Base-by-base conservation (phyloP, 2,329 filamentous ascomycete genomes). In the Monosporascus cannonballus region DNA sequence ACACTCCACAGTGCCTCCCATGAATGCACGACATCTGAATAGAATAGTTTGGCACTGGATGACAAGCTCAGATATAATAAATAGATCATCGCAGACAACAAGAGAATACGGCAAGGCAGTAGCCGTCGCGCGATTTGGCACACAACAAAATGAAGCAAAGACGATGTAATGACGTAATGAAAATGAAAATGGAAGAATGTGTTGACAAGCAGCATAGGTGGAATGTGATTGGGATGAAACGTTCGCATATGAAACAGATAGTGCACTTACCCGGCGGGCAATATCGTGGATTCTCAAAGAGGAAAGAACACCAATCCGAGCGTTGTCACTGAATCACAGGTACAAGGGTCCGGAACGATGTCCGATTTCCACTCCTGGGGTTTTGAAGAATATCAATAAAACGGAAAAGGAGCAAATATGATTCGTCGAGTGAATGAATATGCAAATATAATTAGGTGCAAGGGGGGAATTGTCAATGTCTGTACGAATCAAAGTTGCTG, bases 261-360 rank as follows among this genome's bases (percentile, higher is more conserved):
- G n/a, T 39, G 37, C 11, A 60, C 58, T 53, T 58, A 60, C 58
- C 56, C 47, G 56, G 49, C 36, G 56, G 36, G 50, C 54, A 49
- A 53, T 54, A 54, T 54, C 50, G 54, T 52, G 54, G 17, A 18
- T 44, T 14, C 42, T 27, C 25, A 14, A 34, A 34, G 30, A 34
- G 38, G 38, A 27, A 17, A 25, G 20, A 46, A 46, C 22, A 46
- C 42, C 42, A 46, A 46, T 25, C 42, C 15, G 42, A 18, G 22
- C 42, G 24, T 27, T 46, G 17, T 46, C n/a, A n/a, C 11, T n/a
- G 42, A 46, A 5, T n/a, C 9, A 7, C 22, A 46, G 24, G 20
- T 46, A 46, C 42, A 46, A 46, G 24, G 6, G 22, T 30, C 39
- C 22, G 14, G n/a, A 15, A 22, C 11, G 42, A 20, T 15, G 15